Percentiles rank a stretch among this genome's conserved stretches.
Conservation (phyloP, 306 rosid species). For the Myrica gale region DNA sequence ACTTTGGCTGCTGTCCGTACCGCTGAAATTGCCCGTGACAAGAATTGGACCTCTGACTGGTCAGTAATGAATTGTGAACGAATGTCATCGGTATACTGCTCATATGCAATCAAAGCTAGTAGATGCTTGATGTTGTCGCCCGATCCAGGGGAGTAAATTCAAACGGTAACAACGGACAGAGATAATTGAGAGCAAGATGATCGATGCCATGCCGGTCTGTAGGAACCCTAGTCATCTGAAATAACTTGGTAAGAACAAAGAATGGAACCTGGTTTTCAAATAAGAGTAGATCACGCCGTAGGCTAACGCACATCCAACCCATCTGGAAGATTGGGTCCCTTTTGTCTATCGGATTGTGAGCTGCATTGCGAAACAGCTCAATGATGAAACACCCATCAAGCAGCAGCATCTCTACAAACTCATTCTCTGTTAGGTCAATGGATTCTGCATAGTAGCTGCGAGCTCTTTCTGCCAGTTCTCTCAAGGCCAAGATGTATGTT, state of each 20-base stretch:
- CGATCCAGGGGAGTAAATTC: too few relatives aligned
- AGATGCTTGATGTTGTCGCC: background rate
- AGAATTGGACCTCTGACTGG: too few relatives aligned
- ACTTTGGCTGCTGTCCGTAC: too few relatives aligned
- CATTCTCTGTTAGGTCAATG: background rate
- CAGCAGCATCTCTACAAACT: background rate
- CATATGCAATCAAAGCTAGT: background rate
- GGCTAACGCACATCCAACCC: accelerated
- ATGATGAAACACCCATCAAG: background rate
- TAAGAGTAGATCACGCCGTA: background rate
- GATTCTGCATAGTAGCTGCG: background rate
- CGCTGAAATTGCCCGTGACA: too few relatives aligned
- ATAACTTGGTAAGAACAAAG: too few relatives aligned
- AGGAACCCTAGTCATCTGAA: too few relatives aligned
- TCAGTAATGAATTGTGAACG: background rate
- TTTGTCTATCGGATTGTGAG: too few relatives aligned
- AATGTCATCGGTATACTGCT: background rate
- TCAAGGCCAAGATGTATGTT: background rate
- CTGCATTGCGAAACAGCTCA: background rate
- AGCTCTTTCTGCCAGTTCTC: background rate
- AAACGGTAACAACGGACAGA: too few relatives aligned
- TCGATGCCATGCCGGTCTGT: accelerated
- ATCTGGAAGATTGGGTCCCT: background rate
- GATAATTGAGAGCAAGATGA: too few relatives aligned
- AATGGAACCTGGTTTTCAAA: background rate